Evolutionary conservation across 1,284 basidiomycete genomes (phyloP), one percentile per base, ranked within the genome.

Genomic region (Ceratorhiza oryzae-sativae): DNA sequence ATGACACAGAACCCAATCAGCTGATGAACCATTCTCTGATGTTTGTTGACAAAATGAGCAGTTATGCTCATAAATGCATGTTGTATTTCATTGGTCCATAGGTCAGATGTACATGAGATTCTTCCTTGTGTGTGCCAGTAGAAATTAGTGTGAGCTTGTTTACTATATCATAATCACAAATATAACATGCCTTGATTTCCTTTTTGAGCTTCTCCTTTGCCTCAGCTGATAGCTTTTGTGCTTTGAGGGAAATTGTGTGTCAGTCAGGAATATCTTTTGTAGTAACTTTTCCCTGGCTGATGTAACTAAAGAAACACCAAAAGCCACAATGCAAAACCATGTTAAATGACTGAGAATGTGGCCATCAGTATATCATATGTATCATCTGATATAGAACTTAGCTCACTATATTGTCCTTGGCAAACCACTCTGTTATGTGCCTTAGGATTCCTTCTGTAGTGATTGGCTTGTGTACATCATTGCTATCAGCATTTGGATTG

Each of bases 61-160:
- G 73, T 75, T 0, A 75, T 30, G 13, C 53, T 60, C 68, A 75
- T 72, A 59, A 65, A 75, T 41, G 74, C 23, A 20, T n/a, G 67
- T 18, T 46, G 36, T 2, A 6, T 13, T 13, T 32, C 36, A 45
- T 72, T 56, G 9, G 73, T 73, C 74, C 74, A 73, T 8, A 73
- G 39, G 41, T 75, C 72, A 18, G 70, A n/a, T 12, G 73, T 75
- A 42, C 73, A 72, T 4, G 74, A 75, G n/a, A 73, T 60, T 3
- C 55, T 23, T 12, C 74, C 74, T 23, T 39, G 65, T 20, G 67
- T 25, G 36, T 32, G 46, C 65, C n/a, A n/a, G n/a, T 73, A 39
- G 18, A 15, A 32, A 30, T 23, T 18, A 48, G 41, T 6, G 34
- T 45, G n/a, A 60, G 45, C 15, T 4, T 27, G 23, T 1, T 23